phyloP scores from a whole-genome alignment of 148 eudicot species.

The Pouteria glomerata region DNA sequence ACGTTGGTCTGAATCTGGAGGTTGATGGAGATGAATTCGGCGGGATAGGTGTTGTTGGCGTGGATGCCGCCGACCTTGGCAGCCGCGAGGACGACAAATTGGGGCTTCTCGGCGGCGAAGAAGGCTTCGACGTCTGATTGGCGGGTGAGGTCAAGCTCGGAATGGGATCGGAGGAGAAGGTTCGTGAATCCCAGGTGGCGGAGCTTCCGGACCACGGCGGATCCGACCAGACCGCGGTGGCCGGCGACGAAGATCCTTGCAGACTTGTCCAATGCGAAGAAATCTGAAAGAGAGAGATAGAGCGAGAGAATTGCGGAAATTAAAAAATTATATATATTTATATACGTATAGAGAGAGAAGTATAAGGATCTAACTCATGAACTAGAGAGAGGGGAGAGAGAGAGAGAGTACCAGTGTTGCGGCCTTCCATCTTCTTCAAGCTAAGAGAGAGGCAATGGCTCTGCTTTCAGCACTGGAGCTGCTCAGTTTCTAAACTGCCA shows the following conservation, averaged over 20 bases:
- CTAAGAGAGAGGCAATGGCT: neutral
- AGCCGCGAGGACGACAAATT: conserved; percentile 83
- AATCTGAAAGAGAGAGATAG: neutral
- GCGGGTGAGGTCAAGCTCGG: conserved; percentile 83
- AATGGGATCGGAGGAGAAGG: conserved; percentile 65
- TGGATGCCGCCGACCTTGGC: conserved; percentile 98
- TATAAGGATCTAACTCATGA: neutral
- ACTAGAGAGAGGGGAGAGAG: neutral
- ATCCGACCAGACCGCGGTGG: conserved; percentile 92
- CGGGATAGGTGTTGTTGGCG: conserved; percentile 93
- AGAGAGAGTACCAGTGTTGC: conserved; percentile 5
- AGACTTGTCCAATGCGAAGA: conserved; percentile 42
- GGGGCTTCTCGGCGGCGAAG: conserved; percentile 70
- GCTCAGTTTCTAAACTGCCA: too few species aligned
- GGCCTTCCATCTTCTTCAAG: conserved; percentile 1
- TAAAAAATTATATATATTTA: too few species aligned
- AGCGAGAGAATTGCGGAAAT: neutral
- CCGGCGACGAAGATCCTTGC: conserved; percentile 87
- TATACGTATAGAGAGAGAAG: neutral
- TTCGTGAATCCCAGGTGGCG: conserved; percentile 48
- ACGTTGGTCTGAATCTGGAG: conserved; percentile 94
- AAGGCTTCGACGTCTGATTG: conserved; percentile 73
- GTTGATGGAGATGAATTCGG: conserved; percentile 81
- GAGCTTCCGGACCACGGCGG: conserved; percentile 75
- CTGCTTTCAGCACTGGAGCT: neutral